Evolutionary conservation across 129 eudicot genomes (phyloP).

Genomic region (Tagetes patula): DNA sequence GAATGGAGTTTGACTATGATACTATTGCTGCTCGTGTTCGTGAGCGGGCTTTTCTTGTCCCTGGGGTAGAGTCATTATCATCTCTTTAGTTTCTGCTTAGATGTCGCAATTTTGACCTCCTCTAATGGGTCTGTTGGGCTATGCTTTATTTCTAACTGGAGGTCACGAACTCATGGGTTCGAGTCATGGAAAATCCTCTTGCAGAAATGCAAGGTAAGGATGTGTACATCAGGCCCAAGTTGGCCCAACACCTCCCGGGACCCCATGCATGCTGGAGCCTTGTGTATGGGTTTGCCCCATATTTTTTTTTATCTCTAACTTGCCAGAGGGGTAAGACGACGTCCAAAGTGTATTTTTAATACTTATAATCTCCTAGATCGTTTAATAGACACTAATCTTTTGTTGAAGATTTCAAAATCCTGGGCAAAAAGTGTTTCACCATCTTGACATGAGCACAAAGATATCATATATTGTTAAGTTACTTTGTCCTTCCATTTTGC

Average conservation of each 20-base stretch:
- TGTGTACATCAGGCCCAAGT: too few relatives aligned
- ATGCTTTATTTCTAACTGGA: background rate
- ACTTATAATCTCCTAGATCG: background rate
- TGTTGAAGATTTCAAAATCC: background rate
- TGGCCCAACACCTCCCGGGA: too few relatives aligned
- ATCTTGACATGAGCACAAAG: background rate
- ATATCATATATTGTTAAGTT: background rate
- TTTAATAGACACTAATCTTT: background rate
- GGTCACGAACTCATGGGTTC: too few relatives aligned
- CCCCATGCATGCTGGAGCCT: too few relatives aligned
- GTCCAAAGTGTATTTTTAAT: background rate
- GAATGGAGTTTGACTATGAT: constrained; percentile 73
- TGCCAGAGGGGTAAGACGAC: background rate
- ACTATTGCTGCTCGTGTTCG: constrained; percentile 90
- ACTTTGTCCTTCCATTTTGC: background rate
- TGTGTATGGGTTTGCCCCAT: too few relatives aligned
- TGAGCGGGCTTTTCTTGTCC: constrained; percentile 95
- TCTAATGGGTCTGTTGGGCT: background rate
- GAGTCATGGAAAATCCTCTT: too few relatives aligned
- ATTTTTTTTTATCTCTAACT: background rate
- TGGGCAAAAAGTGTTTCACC: background rate
- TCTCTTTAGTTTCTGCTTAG: constrained; percentile 10
- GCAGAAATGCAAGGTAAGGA: too few relatives aligned
- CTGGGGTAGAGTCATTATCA: constrained; percentile 54
- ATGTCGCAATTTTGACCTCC: constrained; percentile 17